These are phyloP conservation scores for Echinochloa phyllopogon DNA, from an alignment of 176 grass and related monocot genomes.

Conservation along the genomic window DNA sequence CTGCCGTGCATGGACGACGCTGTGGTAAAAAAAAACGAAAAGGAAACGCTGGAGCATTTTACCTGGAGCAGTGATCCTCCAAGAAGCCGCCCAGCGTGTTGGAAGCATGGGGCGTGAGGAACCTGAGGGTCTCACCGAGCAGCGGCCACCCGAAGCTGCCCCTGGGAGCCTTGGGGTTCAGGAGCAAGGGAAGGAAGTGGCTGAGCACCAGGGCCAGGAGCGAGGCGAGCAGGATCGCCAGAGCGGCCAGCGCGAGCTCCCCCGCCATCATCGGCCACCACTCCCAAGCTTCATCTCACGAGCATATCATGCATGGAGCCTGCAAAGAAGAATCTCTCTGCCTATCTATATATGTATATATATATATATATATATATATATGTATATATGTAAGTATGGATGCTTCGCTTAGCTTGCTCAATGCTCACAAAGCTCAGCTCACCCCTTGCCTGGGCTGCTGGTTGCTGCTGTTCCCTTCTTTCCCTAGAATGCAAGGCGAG, in stretches of 20 bases:
- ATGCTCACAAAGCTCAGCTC: background rate
- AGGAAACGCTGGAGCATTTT: background rate
- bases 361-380: background rate
- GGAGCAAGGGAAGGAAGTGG: constrained; percentile 79
- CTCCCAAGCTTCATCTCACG: constrained; percentile 41
- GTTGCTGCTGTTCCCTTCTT: background rate
- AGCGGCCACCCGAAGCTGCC: constrained; percentile 90
- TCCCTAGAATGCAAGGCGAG: constrained; percentile 40
- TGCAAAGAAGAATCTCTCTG: background rate
- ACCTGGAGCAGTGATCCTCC: constrained; percentile 80
- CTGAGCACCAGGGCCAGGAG: constrained; percentile 53
- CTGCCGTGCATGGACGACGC: background rate
- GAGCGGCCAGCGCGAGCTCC: constrained; percentile 48
- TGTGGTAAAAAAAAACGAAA: background rate
- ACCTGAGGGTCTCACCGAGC: constrained; percentile 76
- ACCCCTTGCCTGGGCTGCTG: background rate
- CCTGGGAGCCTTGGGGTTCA: constrained; percentile 57
- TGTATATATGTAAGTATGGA: background rate
- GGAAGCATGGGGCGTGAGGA: constrained; percentile 76
- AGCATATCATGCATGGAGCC: constrained; percentile 31
- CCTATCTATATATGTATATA: background rate
- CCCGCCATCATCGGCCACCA: constrained; percentile 51
- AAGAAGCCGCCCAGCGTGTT: constrained; percentile 75
- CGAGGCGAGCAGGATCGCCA: constrained; percentile 49
- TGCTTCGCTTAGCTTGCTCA: constrained; percentile 27